These are phyloP conservation scores for Starmerella floricola DNA, from an alignment of 805 yeast species.

Conservation along the genomic window DNA sequence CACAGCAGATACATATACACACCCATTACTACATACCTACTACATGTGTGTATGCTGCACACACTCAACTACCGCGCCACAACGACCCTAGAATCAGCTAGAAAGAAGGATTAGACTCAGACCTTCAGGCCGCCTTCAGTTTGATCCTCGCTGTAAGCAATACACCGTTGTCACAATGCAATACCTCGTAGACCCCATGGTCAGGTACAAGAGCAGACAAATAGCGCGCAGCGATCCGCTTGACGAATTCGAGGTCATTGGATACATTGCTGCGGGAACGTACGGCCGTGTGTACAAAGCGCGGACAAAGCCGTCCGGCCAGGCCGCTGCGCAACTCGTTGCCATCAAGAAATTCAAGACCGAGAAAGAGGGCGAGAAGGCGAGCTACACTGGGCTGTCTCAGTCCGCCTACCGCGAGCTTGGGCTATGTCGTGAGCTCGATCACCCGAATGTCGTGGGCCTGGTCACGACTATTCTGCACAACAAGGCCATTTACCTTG, in stretches of 20 bases:
- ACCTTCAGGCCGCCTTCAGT: not conserved
- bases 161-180: conserved; percentile 5
- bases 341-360: conserved; percentile 95
- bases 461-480: conserved; percentile 76
- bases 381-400: conserved; percentile 81
- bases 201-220: conserved; percentile 47
- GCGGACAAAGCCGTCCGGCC: conserved; percentile 20
- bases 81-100: too few relatives aligned
- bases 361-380: conserved; percentile 74
- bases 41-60: too few relatives aligned
- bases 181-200: conserved; percentile 29
- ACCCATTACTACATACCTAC: too few relatives aligned
- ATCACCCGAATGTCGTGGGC: conserved; percentile 65
- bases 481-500: conserved; percentile 82
- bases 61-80: too few relatives aligned
- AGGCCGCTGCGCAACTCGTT: conserved; percentile 15
- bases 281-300: conserved; percentile 95
- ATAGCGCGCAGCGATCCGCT: conserved; percentile 56
- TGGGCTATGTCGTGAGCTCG: conserved; percentile 82
- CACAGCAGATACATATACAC: too few relatives aligned
- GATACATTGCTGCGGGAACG: conserved; percentile 97
- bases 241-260: conserved; percentile 76
- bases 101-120: too few relatives aligned
- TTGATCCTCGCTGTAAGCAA: not conserved
- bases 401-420: conserved; percentile 94